Percentiles rank a stretch among this genome's conserved stretches.
Evolutionary conservation across 768 basidiomycete species (phyloP).

Genomic region (Austroboletus festivus): DNA sequence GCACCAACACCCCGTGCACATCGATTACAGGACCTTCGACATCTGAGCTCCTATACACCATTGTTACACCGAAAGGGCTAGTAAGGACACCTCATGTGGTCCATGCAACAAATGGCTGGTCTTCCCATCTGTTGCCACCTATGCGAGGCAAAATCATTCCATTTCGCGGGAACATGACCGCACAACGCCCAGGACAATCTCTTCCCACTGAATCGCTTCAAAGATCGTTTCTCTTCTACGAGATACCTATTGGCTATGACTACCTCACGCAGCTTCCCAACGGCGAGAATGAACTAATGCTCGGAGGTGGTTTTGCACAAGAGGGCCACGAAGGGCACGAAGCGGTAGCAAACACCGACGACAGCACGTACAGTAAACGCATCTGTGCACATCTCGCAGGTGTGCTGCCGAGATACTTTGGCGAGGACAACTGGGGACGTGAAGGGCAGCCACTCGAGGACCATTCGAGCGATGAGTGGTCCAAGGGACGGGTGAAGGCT

Average conservation of each 20-base stretch:
- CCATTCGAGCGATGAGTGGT: slow-evolving; percentile 27
- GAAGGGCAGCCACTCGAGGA: slow-evolving; percentile 23
- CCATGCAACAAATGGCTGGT: slow-evolving; percentile 86
- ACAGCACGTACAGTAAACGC: slow-evolving; percentile 30
- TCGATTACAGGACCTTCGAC: slow-evolving; percentile 37
- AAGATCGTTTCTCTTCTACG: slow-evolving; percentile 60
- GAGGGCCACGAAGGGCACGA: slow-evolving; percentile 29
- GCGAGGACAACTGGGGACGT: slow-evolving; percentile 40
- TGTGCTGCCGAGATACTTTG: slow-evolving; percentile 53
- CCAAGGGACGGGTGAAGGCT: slow-evolving; percentile 47
- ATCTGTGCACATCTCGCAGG: slow-evolving; percentile 40
- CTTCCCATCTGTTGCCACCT: slow-evolving; percentile 62
- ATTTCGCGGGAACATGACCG: slow-evolving; percentile 57
- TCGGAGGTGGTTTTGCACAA: slow-evolving; percentile 55
- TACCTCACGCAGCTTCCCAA: slow-evolving; percentile 64
- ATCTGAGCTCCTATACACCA: slow-evolving; percentile 40
- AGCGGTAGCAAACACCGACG: slow-evolving; percentile 40
- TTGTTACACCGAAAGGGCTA: slow-evolving; percentile 60
- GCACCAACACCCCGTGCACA: slow-evolving; percentile 61
- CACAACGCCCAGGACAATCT: slow-evolving; percentile 51
- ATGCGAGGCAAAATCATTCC: slow-evolving; percentile 65
- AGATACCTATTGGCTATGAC: slow-evolving; percentile 44
- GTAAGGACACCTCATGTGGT: slow-evolving; percentile 62
- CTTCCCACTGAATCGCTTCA: slow-evolving; percentile 33
- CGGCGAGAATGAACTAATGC: slow-evolving; percentile 52